Percentiles rank a stretch among this genome's conserved stretches.
These are phyloP conservation scores for Cryphonectria carpinicola DNA, from an alignment of 2,329 filamentous ascomycete genomes.

Conservation along the genomic window DNA sequence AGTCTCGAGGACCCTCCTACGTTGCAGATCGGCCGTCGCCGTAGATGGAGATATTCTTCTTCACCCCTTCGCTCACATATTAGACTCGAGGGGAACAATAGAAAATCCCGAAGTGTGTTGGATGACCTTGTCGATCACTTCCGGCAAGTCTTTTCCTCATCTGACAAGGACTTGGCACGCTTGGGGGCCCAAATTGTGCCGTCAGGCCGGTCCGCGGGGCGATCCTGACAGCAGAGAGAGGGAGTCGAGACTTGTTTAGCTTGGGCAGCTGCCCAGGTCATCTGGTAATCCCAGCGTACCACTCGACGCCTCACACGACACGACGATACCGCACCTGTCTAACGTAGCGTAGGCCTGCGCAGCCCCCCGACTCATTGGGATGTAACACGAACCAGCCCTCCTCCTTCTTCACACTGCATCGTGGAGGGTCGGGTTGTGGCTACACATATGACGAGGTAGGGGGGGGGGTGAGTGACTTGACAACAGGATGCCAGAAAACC, in stretches of 20 bases:
- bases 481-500: neutral
- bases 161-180: slow-evolving; percentile 16
- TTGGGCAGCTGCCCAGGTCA: slow-evolving; percentile 14
- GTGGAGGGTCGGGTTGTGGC: slow-evolving; percentile 9
- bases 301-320: slow-evolving; percentile 8
- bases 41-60: neutral
- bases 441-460: neutral
- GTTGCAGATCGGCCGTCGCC: neutral
- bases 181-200: neutral
- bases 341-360: slow-evolving; percentile 25
- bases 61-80: neutral
- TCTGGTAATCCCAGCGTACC: slow-evolving; percentile 12
- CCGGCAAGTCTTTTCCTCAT: slow-evolving; percentile 12
- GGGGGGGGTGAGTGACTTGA: neutral
- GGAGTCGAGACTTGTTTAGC: slow-evolving; percentile 1
- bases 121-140: slow-evolving; percentile 8
- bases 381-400: slow-evolving; percentile 18
- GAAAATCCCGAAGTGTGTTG: neutral
- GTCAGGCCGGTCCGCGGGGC: neutral
- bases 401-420: neutral
- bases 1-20: neutral
- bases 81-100: no score
- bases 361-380: slow-evolving; percentile 22
- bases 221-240: neutral
- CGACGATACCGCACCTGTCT: neutral